Conservation (phyloP, 805 yeast genomes). For the Myxozyma geophila region DNA sequence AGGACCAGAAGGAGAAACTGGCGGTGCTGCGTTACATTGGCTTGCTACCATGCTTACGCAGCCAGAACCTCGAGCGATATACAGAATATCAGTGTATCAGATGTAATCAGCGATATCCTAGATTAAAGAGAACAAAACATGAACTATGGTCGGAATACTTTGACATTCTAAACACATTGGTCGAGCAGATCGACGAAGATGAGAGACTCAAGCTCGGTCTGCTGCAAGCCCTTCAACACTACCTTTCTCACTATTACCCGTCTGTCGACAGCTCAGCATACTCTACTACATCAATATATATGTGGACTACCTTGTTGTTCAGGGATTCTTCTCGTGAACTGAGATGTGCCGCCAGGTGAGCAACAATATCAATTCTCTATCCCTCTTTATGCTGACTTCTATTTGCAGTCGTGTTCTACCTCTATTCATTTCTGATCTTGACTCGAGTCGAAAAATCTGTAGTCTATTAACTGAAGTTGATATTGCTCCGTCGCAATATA, state of each 20-base stretch:
- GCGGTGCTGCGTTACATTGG: background rate
- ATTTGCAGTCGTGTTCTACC: slow-evolving; percentile 12
- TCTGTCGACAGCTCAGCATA: background rate
- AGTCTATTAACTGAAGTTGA: slow-evolving; percentile 2
- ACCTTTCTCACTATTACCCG: slow-evolving; percentile 6
- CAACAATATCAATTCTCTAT: background rate
- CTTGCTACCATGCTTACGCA: slow-evolving; percentile 4
- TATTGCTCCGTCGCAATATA: background rate
- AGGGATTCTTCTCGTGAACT: background rate
- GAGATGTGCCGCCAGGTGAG: slow-evolving; percentile 8
- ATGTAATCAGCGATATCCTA: background rate
- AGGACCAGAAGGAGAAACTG: background rate
- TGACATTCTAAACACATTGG: background rate
- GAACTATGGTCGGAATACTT: slow-evolving; percentile 4
- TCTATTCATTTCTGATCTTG: slow-evolving; percentile 3
- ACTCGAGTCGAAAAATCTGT: slow-evolving; percentile 12
- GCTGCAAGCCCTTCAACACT: background rate
- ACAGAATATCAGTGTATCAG: background rate
- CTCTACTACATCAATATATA: background rate
- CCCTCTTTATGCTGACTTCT: background rate
- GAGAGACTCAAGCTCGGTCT: background rate
- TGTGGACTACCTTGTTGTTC: background rate
- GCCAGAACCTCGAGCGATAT: background rate
- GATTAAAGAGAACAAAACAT: background rate
- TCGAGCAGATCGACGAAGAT: background rate